Conservation (phyloP, 2,329 filamentous ascomycete species). For the Colletotrichum phormii region DNA sequence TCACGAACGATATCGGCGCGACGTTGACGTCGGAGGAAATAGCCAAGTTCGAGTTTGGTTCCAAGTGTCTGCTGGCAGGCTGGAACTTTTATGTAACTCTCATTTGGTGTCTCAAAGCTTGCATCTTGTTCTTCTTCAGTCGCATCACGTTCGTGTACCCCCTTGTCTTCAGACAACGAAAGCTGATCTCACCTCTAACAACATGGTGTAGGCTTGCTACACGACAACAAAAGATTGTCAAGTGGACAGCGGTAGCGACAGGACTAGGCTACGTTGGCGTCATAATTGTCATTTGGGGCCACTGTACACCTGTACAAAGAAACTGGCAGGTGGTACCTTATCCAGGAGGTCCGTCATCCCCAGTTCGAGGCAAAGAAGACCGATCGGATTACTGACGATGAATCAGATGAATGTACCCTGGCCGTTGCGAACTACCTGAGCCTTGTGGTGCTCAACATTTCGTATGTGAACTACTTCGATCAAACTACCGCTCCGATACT, state of each 20-base stretch:
- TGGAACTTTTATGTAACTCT: slow-evolving; percentile 56
- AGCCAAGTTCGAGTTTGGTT: slow-evolving; percentile 46
- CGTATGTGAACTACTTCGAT: slow-evolving; percentile 39
- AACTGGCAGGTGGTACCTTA: slow-evolving; percentile 56
- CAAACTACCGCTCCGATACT: too few relatives aligned
- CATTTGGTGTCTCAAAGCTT: slow-evolving; percentile 56
- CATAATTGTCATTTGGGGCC: slow-evolving; percentile 48
- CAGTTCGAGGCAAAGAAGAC: too few relatives aligned
- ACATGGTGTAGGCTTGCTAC: slow-evolving; percentile 45
- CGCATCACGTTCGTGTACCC: slow-evolving; percentile 52
- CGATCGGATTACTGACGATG: accelerated
- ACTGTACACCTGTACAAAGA: slow-evolving; percentile 51
- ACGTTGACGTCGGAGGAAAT: slow-evolving; percentile 46
- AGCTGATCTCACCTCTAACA: not conserved
- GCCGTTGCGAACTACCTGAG: slow-evolving; percentile 51
- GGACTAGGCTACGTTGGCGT: slow-evolving; percentile 47
- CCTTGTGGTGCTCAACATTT: slow-evolving; percentile 50
- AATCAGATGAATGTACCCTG: slow-evolving; percentile 48
- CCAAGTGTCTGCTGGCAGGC: slow-evolving; percentile 48
- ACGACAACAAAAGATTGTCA: slow-evolving; percentile 51
- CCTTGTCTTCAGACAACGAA: not conserved
- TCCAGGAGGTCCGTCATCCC: slow-evolving; percentile 47
- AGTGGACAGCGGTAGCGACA: slow-evolving; percentile 46
- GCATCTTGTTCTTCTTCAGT: slow-evolving; percentile 56
- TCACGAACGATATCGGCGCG: slow-evolving; percentile 46